Base-by-base conservation (phyloP, 1,139 yeast species). In the Yamadazyma siamensis region DNA sequence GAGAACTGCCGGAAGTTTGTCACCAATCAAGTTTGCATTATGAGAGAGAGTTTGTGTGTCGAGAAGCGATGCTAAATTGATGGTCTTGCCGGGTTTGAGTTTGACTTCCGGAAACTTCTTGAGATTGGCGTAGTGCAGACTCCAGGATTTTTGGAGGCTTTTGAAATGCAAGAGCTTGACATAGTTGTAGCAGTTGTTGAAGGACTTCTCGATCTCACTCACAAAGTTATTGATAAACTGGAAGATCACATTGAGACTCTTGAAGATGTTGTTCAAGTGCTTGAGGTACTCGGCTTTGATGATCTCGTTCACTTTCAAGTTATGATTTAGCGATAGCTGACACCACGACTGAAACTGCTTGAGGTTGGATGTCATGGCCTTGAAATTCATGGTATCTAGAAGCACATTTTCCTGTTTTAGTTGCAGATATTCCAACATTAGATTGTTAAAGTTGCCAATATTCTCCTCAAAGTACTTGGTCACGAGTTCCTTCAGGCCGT, bases 201-300 rank as follows among this genome's bases (percentile, higher is more conserved):
- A 77, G 22, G 61, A 62, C 42, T 71, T 76, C 34, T 76, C 80
- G 23, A 75, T 59, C 32, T 72, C 74, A 40, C 54, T 47, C 21
- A 72, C 61, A 49, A 75, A 76, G 27, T 66, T 61, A 18, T 75
- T 68, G 26, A 77, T 68, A 49, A 80, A 80, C 45, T 78, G 81
- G 31, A 74, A 67, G 6, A 80, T 67, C 4, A 77, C 72, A 36
- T 66, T 72, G 22, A 80, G 55, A 12, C 83, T 67, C 30, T 70
- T 66, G 46, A 80, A 63, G 15, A 79, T 59, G 26, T 50, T 49
- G 37, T 65, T 68, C 27, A 66, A 56, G 20, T 58, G 61, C 21
- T 43, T 49, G 4, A 56, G 44, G 18, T 49, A 40, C 5, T 24
- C 25, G 13, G 33, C 37, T 17, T 46, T 49, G 15, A 52, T 44